Percentiles rank a stretch among this genome's conserved stretches.
These are phyloP conservation scores for Ophiostoma himal-ulmi DNA, from an alignment of 2,329 filamentous ascomycete species.

Conservation along the genomic window DNA sequence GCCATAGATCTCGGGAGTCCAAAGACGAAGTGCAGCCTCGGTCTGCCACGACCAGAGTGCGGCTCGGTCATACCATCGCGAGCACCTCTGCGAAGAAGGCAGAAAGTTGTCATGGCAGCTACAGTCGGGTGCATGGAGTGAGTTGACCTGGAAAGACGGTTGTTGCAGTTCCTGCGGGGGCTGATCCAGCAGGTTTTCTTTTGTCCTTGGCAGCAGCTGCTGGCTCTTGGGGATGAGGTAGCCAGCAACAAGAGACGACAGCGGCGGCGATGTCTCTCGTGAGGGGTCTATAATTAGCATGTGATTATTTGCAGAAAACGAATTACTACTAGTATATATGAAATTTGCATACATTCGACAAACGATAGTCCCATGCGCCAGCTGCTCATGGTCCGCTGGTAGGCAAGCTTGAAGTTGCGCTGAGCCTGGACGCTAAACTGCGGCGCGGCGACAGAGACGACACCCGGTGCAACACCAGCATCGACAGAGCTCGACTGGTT, in stretches of 20 bases:
- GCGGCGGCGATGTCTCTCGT: background rate
- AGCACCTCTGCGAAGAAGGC: background rate
- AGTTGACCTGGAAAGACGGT: slow-evolving; percentile 25
- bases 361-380: slow-evolving; percentile 28
- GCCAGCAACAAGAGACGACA: slow-evolving; percentile 5
- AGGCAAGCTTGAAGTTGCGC: slow-evolving; percentile 28
- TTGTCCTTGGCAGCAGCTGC: background rate
- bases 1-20: slow-evolving; percentile 30
- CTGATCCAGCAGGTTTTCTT: background rate
- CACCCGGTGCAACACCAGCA: slow-evolving; percentile 23
- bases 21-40: slow-evolving; percentile 28
- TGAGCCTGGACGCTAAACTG: slow-evolving; percentile 27
- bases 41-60: slow-evolving; percentile 30
- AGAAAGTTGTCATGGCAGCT: background rate
- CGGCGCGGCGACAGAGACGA: slow-evolving; percentile 21
- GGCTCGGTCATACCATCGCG: slow-evolving; percentile 26
- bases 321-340: background rate
- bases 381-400: slow-evolving; percentile 28
- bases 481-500: slow-evolving; percentile 22
- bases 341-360: slow-evolving; percentile 24
- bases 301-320: background rate
- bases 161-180: slow-evolving; percentile 13
- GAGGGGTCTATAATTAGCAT: background rate
- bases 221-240: slow-evolving; percentile 10
- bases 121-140: background rate